These are phyloP conservation scores for Fusarium miscanthi DNA, from an alignment of 2,329 filamentous ascomycete genomes.

Conservation along the genomic window DNA sequence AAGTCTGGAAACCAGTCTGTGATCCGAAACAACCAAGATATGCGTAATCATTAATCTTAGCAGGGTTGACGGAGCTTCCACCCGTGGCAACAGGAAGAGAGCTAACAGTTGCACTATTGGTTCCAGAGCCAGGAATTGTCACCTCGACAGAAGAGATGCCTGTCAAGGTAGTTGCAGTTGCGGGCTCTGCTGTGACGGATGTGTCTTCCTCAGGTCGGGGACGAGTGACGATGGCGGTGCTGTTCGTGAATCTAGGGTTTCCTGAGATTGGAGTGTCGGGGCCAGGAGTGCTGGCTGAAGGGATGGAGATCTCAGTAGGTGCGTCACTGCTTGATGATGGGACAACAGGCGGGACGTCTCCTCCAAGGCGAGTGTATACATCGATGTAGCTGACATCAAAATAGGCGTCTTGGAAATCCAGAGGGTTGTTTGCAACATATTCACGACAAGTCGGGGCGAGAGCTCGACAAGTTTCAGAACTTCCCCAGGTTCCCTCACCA, in stretches of 20 bases:
- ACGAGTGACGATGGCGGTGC: neutral
- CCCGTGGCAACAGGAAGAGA: slow-evolving; percentile 19
- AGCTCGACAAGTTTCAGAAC: slow-evolving; percentile 51
- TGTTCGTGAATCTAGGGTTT: slow-evolving; percentile 1
- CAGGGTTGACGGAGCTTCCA: slow-evolving; percentile 46
- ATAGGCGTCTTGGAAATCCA: slow-evolving; percentile 55
- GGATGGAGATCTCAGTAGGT: neutral
- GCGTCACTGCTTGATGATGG: slow-evolving; percentile 1
- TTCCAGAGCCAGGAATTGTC: slow-evolving; percentile 38
- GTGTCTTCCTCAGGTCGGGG: neutral
- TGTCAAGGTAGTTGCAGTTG: slow-evolving; percentile 45
- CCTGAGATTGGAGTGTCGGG: slow-evolving; percentile 1
- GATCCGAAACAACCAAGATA: slow-evolving; percentile 59
- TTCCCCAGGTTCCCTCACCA: slow-evolving; percentile 64
- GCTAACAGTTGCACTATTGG: slow-evolving; percentile 22
- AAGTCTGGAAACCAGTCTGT: slow-evolving; percentile 50
- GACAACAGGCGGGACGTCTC: slow-evolving; percentile 8
- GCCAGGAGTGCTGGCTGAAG: neutral
- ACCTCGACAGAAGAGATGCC: slow-evolving; percentile 43
- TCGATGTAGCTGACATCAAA: slow-evolving; percentile 68
- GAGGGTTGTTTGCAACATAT: slow-evolving; percentile 59
- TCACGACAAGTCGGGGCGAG: slow-evolving; percentile 59
- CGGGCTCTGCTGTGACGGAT: slow-evolving; percentile 29
- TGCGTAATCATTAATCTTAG: slow-evolving; percentile 47
- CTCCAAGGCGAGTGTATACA: slow-evolving; percentile 51